Evolutionary conservation across 192 early-diverging fungal genomes (phyloP), one percentile per base, ranked within the genome.

Genomic region (Coemansia sp.): DNA sequence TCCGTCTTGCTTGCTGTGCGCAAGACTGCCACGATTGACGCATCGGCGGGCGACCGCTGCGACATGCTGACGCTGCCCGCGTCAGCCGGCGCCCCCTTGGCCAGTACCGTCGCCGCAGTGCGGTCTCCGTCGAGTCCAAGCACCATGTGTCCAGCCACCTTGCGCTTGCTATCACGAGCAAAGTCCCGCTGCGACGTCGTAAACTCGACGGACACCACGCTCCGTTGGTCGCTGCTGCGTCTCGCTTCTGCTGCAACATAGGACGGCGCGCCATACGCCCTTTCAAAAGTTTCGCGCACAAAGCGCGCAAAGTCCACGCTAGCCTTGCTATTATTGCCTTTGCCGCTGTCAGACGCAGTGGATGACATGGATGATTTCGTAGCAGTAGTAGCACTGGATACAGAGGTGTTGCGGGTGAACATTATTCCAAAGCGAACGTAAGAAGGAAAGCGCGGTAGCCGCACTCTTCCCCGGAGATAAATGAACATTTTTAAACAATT

Each of bases 101-200:
- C 54, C 33, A 81, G 64, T 29, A 61, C 51, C 3, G 69, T 52
- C 10, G 60, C 58, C 12, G 47, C 43, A 23, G 53, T 73, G 35
- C 11, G 3, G 35, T n/a, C 35, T 18, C 54, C 54, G n/a, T 38
- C 18, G 19, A 67, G 58, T 4, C 65, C 22, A 6, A 83, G 69
- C 5, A 77, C 67, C 21, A 78, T 61, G 18, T 73, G 64, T 31
- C 61, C 67, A 0, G 65, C 58, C 16, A 81, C 68, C 48, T 58
- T 73, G 31, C 85, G 82, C 62, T 77, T 71, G 45, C 65, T 55
- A 30, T 84, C 80, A 46, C 80, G 72, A 12, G 63, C 62, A 60
- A 85, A 80, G 31, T 87, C 86, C 35, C 83, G 64, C 62, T 86
- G 84, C 45, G 66, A 65, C 2, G 64, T 56, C 22, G 58, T 56